phyloP scores from a whole-genome alignment of 2,329 filamentous ascomycete genomes.

The Sclerotinia sclerotiorum region DNA sequence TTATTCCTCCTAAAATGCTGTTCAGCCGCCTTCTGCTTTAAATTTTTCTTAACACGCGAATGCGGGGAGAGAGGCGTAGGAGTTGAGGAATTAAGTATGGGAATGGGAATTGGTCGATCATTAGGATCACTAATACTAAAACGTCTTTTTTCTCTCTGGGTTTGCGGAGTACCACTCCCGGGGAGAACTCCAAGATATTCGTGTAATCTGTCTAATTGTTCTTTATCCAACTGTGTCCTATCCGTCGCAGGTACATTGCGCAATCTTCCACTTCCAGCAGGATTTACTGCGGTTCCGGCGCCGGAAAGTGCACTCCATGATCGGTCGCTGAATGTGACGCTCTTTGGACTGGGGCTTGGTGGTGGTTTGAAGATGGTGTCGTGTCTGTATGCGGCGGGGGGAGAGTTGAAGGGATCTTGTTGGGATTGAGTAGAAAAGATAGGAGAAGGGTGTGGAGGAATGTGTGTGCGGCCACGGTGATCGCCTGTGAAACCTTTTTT shows the following conservation, averaged over 20 bases:
- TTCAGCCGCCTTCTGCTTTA: neutral
- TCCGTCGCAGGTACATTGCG: too few relatives aligned
- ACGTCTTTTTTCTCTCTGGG: neutral
- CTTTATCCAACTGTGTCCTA: neutral
- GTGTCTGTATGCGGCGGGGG: neutral
- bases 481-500: slow-evolving; percentile 14
- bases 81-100: too few relatives aligned
- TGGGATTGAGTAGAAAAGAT: neutral
- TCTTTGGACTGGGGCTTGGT: neutral
- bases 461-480: slow-evolving; percentile 4
- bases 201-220: neutral
- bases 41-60: neutral
- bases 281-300: neutral
- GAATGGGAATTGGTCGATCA: neutral
- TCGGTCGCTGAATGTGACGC: neutral
- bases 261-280: neutral
- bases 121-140: neutral
- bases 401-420: neutral
- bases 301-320: neutral
- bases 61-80: neutral
- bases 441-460: neutral
- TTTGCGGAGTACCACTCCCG: neutral
- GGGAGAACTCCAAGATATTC: neutral
- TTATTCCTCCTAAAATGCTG: neutral
- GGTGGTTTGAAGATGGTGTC: slow-evolving; percentile 4